Base-by-base conservation (phyloP, 2,329 filamentous ascomycete species). In the Claviceps pazoutovae region DNA sequence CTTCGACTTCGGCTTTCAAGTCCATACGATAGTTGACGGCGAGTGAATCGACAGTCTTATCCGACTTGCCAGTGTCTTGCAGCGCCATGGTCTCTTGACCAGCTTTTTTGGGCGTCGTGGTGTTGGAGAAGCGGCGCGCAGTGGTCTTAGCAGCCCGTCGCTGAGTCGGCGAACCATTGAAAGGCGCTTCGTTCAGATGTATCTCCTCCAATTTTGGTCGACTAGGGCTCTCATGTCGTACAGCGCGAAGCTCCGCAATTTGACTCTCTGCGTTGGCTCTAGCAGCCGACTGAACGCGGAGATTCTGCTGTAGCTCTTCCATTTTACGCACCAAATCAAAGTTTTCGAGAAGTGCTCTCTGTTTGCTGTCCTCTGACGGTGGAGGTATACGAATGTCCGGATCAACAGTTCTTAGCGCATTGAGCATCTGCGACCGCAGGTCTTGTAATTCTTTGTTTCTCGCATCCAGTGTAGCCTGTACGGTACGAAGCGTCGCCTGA, bases 21-120 rank as follows among this genome's bases (percentile, higher is more conserved):
- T 97, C 91, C 83, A 94, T 91, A 41, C 85, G 83, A 62, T 85
- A 88, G 69, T 93, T 91, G 68, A 88, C 88, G 58, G 83, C 84
- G 43, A 89, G 73, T 16, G 88, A 86, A 64, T 96, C 91, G 23
- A 62, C 80, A 0, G 88, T 95, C 52, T 82, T 79, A 63, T 97
- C 91, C 2, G 90, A 95, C 42, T 85, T 82, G 53, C 79, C 82
- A 38, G 90, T 95, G 61, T 94, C 87, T 56, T 83, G 77, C 37
- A 74, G 60, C 23, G 75, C 76, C 45, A 78, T 74, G n/a, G 48
- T 21, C 39, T 83, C 80, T 50, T 81, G 78, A 56, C 83, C 78
- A 54, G 83, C 81, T 51, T 87, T 83, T 57, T 81, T 84, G 2
- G 91, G 88, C 0, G 89, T 95, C 2, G 86, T 83, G 6, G 80